Conservation (phyloP, 768 basidiomycete species). For the Austroboletus eburneus region DNA sequence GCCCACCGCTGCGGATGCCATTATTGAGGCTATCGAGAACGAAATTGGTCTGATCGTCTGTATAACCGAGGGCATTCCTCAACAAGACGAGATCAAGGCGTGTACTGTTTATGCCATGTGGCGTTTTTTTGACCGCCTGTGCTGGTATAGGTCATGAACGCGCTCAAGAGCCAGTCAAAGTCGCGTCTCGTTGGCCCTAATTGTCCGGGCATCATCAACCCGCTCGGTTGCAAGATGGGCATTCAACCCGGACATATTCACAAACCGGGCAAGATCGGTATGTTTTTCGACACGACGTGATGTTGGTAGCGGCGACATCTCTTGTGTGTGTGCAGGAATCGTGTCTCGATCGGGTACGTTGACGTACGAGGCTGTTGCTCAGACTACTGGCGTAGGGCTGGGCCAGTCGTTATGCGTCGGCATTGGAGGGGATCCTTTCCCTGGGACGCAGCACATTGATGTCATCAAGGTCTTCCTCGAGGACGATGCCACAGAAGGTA, state of each 20-base stretch:
- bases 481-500: slow-evolving; percentile 90
- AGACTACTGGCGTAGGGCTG: slow-evolving; percentile 92
- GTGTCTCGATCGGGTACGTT: slow-evolving; percentile 94
- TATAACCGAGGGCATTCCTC: slow-evolving; percentile 98
- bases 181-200: slow-evolving; percentile 97
- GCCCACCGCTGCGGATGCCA: slow-evolving; percentile 93
- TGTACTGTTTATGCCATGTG: slow-evolving; percentile 18
- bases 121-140: neutral
- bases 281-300: slow-evolving; percentile 14
- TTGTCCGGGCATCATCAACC: slow-evolving; percentile 98
- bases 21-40: slow-evolving; percentile 97
- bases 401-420: slow-evolving; percentile 96
- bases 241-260: slow-evolving; percentile 99
- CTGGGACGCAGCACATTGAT: slow-evolving; percentile 92
- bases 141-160: slow-evolving; percentile 76
- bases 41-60: slow-evolving; percentile 98
- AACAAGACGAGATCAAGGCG: slow-evolving; percentile 92
- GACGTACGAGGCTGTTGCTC: slow-evolving; percentile 98
- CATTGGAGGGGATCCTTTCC: slow-evolving; percentile 97
- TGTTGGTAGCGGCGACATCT: neutral
- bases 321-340: slow-evolving; percentile 67
- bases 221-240: slow-evolving; percentile 98
- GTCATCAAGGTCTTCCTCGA: slow-evolving; percentile 95
- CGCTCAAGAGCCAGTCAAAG: slow-evolving; percentile 88
- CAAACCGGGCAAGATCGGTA: slow-evolving; percentile 92